Percentiles rank a stretch among this genome's conserved stretches.
Evolutionary conservation across 306 rosid genomes (phyloP).

Genomic region (Begonia masoniana): DNA sequence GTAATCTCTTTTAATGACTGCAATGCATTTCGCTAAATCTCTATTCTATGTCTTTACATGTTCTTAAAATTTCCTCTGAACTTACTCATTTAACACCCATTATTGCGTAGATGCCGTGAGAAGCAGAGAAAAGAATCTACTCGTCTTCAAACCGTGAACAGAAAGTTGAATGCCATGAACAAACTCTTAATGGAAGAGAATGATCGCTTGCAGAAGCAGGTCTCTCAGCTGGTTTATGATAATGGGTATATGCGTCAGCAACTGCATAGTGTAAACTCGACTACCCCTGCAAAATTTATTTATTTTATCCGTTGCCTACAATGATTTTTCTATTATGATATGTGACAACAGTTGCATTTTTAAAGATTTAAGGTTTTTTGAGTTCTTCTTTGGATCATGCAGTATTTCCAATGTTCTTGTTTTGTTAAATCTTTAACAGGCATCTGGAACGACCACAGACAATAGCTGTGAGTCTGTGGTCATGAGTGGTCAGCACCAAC

Average conservation of each 20-base stretch:
- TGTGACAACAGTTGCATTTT: no score
- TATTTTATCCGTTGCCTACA: no score
- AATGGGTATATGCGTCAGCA: slow-evolving; percentile 80
- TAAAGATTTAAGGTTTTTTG: no score
- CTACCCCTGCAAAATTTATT: no score
- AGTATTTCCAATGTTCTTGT: no score
- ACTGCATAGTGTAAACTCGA: slow-evolving; percentile 49
- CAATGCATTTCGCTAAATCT: no score
- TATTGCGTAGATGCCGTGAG: slow-evolving; percentile 62
- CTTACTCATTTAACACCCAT: no score
- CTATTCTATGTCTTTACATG: no score
- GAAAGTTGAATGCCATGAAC: slow-evolving; percentile 83
- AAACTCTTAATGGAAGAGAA: slow-evolving; percentile 93
- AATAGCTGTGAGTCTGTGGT: slow-evolving; percentile 99
- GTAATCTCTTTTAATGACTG: no score
- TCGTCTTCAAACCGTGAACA: slow-evolving; percentile 83
- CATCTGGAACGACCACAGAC: slow-evolving; percentile 85
- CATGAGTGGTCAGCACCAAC: slow-evolving; percentile 95
- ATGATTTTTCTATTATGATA: no score
- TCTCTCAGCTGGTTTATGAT: slow-evolving; percentile 87
- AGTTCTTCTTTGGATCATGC: no score
- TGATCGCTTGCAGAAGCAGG: slow-evolving; percentile 97
- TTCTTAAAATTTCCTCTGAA: no score
- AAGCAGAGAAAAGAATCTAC: slow-evolving; percentile 96
- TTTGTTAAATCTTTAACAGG: slow-evolving; percentile 16